A percentile compares a stretch with the other conserved stretches of the same genome.
These are phyloP conservation scores for Takashimella koratensis DNA, from an alignment of 1,284 basidiomycete species.

Conservation along the genomic window DNA sequence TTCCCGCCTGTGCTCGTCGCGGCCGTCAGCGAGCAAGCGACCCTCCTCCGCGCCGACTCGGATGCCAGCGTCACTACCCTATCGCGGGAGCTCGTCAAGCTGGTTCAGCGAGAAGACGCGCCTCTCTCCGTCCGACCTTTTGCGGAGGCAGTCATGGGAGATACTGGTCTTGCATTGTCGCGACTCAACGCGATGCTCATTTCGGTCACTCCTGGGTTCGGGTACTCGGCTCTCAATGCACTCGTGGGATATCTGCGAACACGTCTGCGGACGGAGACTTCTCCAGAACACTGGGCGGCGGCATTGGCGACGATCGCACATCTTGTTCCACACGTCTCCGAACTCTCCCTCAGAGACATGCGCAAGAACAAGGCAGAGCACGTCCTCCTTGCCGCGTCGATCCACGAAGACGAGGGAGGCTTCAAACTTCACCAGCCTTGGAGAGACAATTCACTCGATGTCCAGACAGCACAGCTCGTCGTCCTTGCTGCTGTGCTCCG, in stretches of 20 bases:
- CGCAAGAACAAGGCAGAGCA: constrained; percentile 68
- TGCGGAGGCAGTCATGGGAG: constrained; percentile 59
- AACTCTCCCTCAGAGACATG: constrained; percentile 68
- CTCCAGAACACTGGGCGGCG: constrained; percentile 53
- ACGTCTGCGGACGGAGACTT: constrained; percentile 55
- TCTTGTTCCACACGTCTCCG: constrained; percentile 62
- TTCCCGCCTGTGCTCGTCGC: constrained; percentile 29
- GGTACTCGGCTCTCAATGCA: constrained; percentile 66
- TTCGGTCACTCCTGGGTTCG: constrained; percentile 61
- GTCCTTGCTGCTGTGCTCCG: constrained; percentile 64
- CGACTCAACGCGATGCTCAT: constrained; percentile 55
- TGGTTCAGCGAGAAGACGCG: constrained; percentile 72
- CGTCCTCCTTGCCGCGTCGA: constrained; percentile 59
- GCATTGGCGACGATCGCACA: constrained; percentile 59
- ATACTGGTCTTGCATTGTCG: constrained; percentile 54
- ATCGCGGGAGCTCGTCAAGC: constrained; percentile 59
- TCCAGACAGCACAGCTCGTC: constrained; percentile 69
- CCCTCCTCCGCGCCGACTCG: constrained; percentile 54
- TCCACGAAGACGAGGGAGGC: constrained; percentile 54
- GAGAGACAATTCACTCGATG: constrained; percentile 59
- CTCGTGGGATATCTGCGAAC: constrained; percentile 66
- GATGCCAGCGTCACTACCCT: constrained; percentile 58
- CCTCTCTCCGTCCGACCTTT: constrained; percentile 61
- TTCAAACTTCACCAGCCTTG: constrained; percentile 49
- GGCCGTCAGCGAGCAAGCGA: constrained; percentile 29